These are phyloP conservation scores for Myxozyma lipomycoides DNA, from an alignment of 805 yeast species.

Conservation along the genomic window DNA sequence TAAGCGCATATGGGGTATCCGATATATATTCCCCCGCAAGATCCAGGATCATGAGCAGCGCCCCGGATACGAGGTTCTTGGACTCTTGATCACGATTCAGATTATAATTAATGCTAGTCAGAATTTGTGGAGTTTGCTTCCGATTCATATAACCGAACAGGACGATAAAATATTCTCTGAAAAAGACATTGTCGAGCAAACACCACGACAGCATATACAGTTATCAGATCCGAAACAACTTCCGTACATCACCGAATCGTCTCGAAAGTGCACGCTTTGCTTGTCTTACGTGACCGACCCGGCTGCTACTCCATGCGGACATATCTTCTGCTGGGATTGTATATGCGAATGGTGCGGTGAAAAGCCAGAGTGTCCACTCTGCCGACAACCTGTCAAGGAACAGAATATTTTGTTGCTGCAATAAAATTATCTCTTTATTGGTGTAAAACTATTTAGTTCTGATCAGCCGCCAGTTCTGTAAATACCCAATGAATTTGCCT, in stretches of 20 bases:
- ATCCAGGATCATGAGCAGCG: conserved; percentile 40
- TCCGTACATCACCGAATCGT: conserved; percentile 60
- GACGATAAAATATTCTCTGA: neutral
- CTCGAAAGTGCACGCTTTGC: conserved; percentile 82
- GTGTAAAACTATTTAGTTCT: too few relatives aligned
- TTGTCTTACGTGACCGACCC: conserved; percentile 77
- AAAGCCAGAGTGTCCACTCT: conserved; percentile 84
- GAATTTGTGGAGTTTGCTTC: conserved; percentile 4
- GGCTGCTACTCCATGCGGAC: conserved; percentile 86
- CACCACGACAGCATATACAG: conserved; percentile 38
- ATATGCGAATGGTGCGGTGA: conserved; percentile 86
- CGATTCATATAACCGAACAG: neutral
- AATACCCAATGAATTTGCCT: too few relatives aligned
- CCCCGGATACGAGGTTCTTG: conserved; percentile 68
- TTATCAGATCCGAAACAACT: conserved; percentile 54
- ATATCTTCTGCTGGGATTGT: conserved; percentile 88
- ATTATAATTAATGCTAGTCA: conserved; percentile 24
- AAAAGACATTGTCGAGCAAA: conserved; percentile 6
- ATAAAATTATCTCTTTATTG: neutral
- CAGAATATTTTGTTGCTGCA: conserved; percentile 59
- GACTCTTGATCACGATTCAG: conserved; percentile 38
- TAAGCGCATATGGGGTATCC: conserved; percentile 71
- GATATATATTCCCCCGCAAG: conserved; percentile 54
- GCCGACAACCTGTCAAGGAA: conserved; percentile 65
- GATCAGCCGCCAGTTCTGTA: too few relatives aligned